Percentiles rank a stretch among this genome's conserved stretches.
Conservation (phyloP, 345 rosid genomes). For the Populus pruinosa region DNA sequence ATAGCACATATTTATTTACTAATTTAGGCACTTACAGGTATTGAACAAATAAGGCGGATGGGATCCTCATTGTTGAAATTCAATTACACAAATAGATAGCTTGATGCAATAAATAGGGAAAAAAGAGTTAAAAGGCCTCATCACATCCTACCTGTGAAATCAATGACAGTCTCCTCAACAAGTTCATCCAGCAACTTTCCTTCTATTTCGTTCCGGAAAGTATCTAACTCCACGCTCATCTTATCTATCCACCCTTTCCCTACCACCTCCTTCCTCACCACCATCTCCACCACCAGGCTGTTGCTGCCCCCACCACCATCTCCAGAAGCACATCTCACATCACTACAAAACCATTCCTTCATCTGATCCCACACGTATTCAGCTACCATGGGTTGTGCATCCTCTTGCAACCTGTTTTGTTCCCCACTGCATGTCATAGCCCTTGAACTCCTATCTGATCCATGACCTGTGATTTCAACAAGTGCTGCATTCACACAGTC, state of each 20-base stretch:
- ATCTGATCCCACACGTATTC: slow-evolving; percentile 67
- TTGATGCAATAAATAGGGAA: slow-evolving; percentile 4
- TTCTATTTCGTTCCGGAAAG: slow-evolving; percentile 54
- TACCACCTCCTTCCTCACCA: slow-evolving; percentile 64
- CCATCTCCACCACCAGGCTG: slow-evolving; percentile 62
- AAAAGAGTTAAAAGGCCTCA: slow-evolving; percentile 9
- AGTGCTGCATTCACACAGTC: slow-evolving; percentile 71
- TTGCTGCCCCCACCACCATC: slow-evolving; percentile 48
- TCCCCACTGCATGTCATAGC: slow-evolving; percentile 17
- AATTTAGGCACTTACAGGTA: slow-evolving; percentile 6
- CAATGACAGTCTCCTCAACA: slow-evolving; percentile 68
- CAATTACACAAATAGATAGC: slow-evolving; percentile 24
- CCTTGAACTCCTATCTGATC: slow-evolving; percentile 26
- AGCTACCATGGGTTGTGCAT: slow-evolving; percentile 29
- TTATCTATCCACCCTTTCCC: slow-evolving; percentile 63
- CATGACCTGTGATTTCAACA: slow-evolving; percentile 39
- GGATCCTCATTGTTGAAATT: slow-evolving; percentile 21
- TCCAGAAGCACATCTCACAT: slow-evolving; percentile 25
- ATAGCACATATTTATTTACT: background rate
- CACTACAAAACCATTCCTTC: slow-evolving; percentile 57
- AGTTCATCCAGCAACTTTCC: slow-evolving; percentile 66
- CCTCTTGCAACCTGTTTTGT: slow-evolving; percentile 16
- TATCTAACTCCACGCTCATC: slow-evolving; percentile 51
- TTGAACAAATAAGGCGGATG: slow-evolving; percentile 21
- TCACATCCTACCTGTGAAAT: slow-evolving; percentile 26